Conservation (phyloP, 2,329 filamentous ascomycete species). For the Penicillium corylophilum region DNA sequence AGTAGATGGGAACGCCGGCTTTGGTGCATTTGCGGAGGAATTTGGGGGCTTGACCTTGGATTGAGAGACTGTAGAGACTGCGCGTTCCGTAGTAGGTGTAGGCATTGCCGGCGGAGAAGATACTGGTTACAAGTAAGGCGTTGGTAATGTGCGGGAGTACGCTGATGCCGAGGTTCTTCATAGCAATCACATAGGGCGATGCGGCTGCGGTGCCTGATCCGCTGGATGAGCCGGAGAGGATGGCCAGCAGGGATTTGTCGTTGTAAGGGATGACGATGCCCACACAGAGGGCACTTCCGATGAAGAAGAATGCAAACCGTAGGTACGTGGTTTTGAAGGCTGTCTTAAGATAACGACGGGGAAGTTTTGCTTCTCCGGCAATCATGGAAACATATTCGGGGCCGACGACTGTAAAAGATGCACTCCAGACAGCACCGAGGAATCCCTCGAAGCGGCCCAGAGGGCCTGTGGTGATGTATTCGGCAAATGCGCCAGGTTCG, state of each 20-base stretch:
- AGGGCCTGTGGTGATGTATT: constrained; percentile 59
- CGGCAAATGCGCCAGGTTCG: constrained; percentile 64
- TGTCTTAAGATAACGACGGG: constrained; percentile 65
- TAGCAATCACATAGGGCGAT: constrained; percentile 64
- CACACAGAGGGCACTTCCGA: constrained; percentile 67
- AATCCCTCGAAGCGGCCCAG: constrained; percentile 57
- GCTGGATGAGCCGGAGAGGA: constrained; percentile 13
- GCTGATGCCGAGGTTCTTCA: constrained; percentile 54
- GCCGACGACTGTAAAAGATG: constrained; percentile 63
- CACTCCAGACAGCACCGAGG: constrained; percentile 70
- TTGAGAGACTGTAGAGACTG: constrained; percentile 53
- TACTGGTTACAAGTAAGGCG: constrained; percentile 54
- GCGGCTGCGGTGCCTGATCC: constrained; percentile 48
- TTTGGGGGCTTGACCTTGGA: constrained; percentile 54
- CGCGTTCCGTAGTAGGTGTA: constrained; percentile 57
- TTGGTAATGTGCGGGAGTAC: constrained; percentile 61
- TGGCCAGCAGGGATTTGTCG: constrained; percentile 39
- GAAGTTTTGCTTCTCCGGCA: constrained; percentile 68
- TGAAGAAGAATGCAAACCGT: constrained; percentile 72
- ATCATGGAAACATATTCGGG: constrained; percentile 63
- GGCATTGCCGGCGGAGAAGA: constrained; percentile 58
- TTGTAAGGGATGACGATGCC: constrained; percentile 69
- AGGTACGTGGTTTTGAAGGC: constrained; percentile 76
- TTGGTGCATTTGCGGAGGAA: constrained; percentile 58
- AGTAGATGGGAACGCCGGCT: constrained; percentile 61